Conservation (phyloP, 2,329 filamentous ascomycete species). For the Exophiala calicioides region DNA sequence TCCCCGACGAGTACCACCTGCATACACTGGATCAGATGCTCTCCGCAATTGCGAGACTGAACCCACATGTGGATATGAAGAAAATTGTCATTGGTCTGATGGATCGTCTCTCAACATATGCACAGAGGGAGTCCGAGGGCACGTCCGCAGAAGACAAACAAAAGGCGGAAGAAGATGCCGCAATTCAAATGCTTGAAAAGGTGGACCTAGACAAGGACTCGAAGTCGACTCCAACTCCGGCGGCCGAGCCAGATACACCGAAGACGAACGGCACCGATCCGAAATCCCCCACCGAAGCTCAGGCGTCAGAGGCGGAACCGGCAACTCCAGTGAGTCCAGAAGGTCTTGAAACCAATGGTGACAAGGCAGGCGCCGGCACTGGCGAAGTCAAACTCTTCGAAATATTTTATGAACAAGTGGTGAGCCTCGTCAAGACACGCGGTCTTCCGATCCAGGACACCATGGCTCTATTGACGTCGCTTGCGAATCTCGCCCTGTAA, state of each 20-base stretch:
- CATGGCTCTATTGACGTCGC: constrained; percentile 88
- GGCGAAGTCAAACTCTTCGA: constrained; percentile 87
- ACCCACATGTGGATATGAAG: constrained; percentile 97
- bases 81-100: constrained; percentile 97
- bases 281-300: constrained; percentile 27
- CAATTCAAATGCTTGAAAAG: constrained; percentile 74
- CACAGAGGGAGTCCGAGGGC: constrained; percentile 79
- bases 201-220: constrained; percentile 59
- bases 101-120: constrained; percentile 92
- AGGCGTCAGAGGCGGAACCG: constrained; percentile 38
- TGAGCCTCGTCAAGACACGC: constrained; percentile 88
- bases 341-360: constrained; percentile 36
- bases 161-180: constrained; percentile 80
- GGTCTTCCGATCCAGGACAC: constrained; percentile 91
- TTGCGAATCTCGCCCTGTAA: constrained; percentile 82
- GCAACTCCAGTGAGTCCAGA: constrained; percentile 31
- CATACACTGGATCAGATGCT: constrained; percentile 95
- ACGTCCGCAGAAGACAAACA: constrained; percentile 69
- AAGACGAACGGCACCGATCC: constrained; percentile 38
- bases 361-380: constrained; percentile 37
- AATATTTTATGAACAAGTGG: constrained; percentile 95
- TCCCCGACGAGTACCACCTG: constrained; percentile 96
- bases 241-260: constrained; percentile 29
- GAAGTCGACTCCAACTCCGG: constrained; percentile 35
- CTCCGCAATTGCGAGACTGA: constrained; percentile 85